A percentile compares a stretch with the other conserved stretches of the same genome.
phyloP scores from a whole-genome alignment of 2,329 filamentous ascomycete genomes.

The Fusarium musae region DNA sequence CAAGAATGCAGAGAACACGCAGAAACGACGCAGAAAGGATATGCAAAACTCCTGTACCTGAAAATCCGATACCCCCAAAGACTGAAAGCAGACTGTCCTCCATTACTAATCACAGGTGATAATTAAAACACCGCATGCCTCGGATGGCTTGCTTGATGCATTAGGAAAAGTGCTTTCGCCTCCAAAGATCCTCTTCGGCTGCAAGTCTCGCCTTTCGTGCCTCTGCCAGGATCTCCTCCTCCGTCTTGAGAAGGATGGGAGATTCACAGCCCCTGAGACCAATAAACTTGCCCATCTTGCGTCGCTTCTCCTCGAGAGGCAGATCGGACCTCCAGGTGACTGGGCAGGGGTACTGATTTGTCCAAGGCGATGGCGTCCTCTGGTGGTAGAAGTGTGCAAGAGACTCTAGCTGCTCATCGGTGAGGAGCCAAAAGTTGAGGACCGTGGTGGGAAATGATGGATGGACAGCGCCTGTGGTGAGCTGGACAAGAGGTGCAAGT shows the following conservation, averaged over 20 bases:
- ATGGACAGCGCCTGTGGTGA: conserved; percentile 70
- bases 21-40: conserved; percentile 2
- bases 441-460: conserved; percentile 73
- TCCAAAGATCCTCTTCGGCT: conserved; percentile 60
- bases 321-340: conserved; percentile 69
- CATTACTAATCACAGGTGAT: not conserved
- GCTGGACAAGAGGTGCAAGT: conserved; percentile 74
- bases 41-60: conserved; percentile 13
- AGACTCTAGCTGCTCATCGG: conserved; percentile 74
- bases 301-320: conserved; percentile 73
- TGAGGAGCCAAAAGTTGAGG: conserved; percentile 79
- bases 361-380: conserved; percentile 65
- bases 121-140: conserved; percentile 7
- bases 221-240: conserved; percentile 61
- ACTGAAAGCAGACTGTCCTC: conserved; percentile 13
- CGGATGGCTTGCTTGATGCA: not conserved
- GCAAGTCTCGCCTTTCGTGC: conserved; percentile 52
- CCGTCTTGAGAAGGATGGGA: conserved; percentile 53
- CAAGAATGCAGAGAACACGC: conserved; percentile 15
- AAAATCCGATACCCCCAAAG: not conserved
- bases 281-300: conserved; percentile 79
- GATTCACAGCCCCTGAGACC: conserved; percentile 69
- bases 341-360: conserved; percentile 72
- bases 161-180: conserved; percentile 56
- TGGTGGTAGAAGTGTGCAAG: conserved; percentile 81